Conservation (phyloP, 345 rosid species). For the Erucastrum elatum region DNA sequence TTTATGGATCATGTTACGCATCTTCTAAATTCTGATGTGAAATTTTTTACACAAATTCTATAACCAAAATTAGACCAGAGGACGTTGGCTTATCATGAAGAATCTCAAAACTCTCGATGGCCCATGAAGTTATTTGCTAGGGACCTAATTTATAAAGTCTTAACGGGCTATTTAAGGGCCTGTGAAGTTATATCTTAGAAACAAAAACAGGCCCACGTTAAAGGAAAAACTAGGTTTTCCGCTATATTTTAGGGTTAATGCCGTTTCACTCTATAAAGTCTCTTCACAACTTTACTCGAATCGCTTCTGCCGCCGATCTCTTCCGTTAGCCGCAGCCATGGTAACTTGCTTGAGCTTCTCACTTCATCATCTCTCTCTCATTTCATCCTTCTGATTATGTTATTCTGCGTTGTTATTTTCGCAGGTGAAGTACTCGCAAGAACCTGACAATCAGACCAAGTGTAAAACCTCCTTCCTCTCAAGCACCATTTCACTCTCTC, state of each 20-base stretch:
- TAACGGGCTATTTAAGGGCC: not conserved
- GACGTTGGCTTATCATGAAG: not conserved
- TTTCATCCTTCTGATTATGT: not conserved
- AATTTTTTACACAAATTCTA: too few species aligned
- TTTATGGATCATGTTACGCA: too few species aligned
- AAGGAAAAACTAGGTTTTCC: not conserved
- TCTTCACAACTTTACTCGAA: not conserved
- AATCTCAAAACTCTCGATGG: not conserved
- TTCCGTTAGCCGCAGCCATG: conserved; percentile 34
- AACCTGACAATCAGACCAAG: conserved; percentile 89
- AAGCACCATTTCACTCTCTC: not conserved
- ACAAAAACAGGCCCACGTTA: not conserved
- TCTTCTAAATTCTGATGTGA: not conserved
- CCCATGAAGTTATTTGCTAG: not conserved
- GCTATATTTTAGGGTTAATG: not conserved
- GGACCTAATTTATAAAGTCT: not conserved
- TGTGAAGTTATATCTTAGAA: too few species aligned
- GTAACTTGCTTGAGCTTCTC: conserved; percentile 15
- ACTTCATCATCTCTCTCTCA: not conserved
- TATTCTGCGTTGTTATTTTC: not conserved
- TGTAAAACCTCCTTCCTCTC: conserved; percentile 44
- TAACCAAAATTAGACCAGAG: not conserved
- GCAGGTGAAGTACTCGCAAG: conserved; percentile 95
- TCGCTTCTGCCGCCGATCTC: not conserved
- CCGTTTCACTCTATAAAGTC: not conserved